These are phyloP conservation scores for Candida loeiensis DNA, from an alignment of 805 yeast genomes.

Conservation along the genomic window DNA sequence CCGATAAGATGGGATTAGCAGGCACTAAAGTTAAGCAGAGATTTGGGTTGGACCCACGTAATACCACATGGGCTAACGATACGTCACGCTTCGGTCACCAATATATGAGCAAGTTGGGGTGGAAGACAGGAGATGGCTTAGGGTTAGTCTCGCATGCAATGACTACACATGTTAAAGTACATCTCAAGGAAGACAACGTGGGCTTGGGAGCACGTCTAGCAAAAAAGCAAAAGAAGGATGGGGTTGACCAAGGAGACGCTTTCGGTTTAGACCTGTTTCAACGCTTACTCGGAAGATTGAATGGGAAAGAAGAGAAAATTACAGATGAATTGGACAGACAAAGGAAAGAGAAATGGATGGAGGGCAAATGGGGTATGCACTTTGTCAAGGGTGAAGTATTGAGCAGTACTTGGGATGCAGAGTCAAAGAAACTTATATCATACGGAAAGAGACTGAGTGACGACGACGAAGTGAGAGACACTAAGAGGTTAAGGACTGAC, in stretches of 20 bases:
- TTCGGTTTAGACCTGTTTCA: conserved; percentile 93
- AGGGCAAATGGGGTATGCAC: conserved; percentile 83
- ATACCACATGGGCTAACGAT: conserved; percentile 91
- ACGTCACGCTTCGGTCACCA: conserved; percentile 82
- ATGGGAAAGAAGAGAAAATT: conserved; percentile 75
- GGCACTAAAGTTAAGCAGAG: conserved; percentile 77
- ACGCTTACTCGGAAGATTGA: conserved; percentile 79
- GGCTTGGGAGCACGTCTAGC: conserved; percentile 88
- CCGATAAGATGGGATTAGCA: conserved; percentile 65
- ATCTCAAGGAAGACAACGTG: conserved; percentile 72
- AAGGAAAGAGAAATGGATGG: conserved; percentile 64
- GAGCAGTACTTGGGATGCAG: conserved; percentile 77
- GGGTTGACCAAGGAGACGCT: conserved; percentile 75
- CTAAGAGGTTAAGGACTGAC: conserved; percentile 12
- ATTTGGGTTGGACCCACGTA: conserved; percentile 90
- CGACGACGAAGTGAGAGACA: conserved; percentile 15
- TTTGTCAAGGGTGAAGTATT: conserved; percentile 84
- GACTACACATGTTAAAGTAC: conserved; percentile 79
- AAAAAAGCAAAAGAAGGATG: conserved; percentile 56
- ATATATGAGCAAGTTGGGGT: conserved; percentile 77
- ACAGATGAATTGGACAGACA: conserved; percentile 64
- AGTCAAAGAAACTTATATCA: conserved; percentile 26
- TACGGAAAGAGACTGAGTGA: conserved; percentile 15
- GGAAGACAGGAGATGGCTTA: conserved; percentile 89
- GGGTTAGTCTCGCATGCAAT: conserved; percentile 67